Evolutionary conservation across 148 eudicot genomes (phyloP), one percentile per base, ranked within the genome.

Genomic region (Rhododendron ovatum): DNA sequence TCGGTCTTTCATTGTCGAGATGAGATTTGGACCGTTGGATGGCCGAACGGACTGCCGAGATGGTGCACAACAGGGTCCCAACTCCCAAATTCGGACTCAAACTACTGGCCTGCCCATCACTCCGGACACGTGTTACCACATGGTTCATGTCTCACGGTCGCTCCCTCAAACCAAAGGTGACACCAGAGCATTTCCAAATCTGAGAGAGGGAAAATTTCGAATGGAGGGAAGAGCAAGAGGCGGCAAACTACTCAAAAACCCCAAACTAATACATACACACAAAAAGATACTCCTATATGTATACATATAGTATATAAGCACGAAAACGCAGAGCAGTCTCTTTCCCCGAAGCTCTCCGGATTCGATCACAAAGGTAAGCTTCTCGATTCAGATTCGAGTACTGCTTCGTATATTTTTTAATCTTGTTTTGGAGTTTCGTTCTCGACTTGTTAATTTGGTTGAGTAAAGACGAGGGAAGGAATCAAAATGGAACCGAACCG

Each of bases 201-300:
- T 4, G 2, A 24, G 55, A 14, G 61, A 1, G 22, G 26, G 39
- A 47, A 47, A n/a, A 4, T n/a, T 22, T 6, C 11, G 35, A 0
- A 51, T 2, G 83, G 67, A 55, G 65, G 83, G 83, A 53, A 81
- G 65, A 80, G 45, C 83, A 55, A 55, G 83, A 51, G 83, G 83
- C 83, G 83, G 69, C 67, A 81, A 55, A 51, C 63, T 14, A 14
- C 35, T 80, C 63, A 30, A 50, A 80, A 80, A 9, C 33, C 69
- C 71, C 15, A 30, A 53, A 53, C 26, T 22, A 63, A 47, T 47
- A 2, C 11, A 47, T 47, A 1, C 50, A 47, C 50, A 43, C 47
- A 48, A 2, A 8, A 0, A 22, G 2, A 26, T 11, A 30, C 0
- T n/a, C n/a, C n/a, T 30, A 30, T 30, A 67, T 41, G 3, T 0